A percentile compares a stretch with the other conserved stretches of the same genome.
phyloP scores from a whole-genome alignment of 2,329 filamentous ascomycete species.

The Sporothrix brasiliensis region DNA sequence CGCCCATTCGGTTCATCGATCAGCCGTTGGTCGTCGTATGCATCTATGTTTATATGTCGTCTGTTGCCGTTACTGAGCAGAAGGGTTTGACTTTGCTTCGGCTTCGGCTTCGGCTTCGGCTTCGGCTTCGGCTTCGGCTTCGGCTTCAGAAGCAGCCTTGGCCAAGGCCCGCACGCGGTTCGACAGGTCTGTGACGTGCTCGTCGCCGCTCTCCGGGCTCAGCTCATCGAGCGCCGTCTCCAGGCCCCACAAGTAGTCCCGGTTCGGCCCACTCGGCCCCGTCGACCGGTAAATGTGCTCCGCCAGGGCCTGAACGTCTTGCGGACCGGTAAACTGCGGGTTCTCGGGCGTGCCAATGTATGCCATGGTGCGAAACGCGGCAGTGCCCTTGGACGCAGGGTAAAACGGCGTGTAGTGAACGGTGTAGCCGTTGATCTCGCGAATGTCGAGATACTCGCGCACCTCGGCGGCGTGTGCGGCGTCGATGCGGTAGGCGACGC shows the following conservation, averaged over 20 bases:
- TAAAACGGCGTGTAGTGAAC: conserved; percentile 90
- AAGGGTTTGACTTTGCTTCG: too few relatives aligned
- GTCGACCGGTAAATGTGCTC: conserved; percentile 75
- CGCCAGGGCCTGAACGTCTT: conserved; percentile 76
- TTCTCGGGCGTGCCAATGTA: conserved; percentile 96
- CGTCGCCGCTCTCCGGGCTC: conserved; percentile 75
- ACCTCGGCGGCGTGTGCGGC: conserved; percentile 75
- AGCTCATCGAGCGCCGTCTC: conserved; percentile 74
- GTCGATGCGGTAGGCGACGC: conserved; percentile 85
- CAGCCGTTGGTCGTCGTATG: background rate
- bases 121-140: conserved; percentile 21
- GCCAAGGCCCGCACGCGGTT: conserved; percentile 66
- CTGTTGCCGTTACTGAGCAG: background rate
- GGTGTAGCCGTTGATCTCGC: conserved; percentile 96
- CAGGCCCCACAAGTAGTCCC: conserved; percentile 82
- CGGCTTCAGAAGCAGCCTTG: conserved; percentile 32
- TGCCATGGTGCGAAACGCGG: conserved; percentile 63
- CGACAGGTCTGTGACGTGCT: conserved; percentile 82
- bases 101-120: conserved; percentile 27
- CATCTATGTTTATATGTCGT: background rate
- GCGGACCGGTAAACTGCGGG: conserved; percentile 84
- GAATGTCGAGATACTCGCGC: conserved; percentile 85
- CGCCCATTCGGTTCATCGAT: background rate
- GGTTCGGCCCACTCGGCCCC: conserved; percentile 87
- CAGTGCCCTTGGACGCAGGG: conserved; percentile 52